Base-by-base conservation (phyloP, 305 asterid species). In the Solanum hybrid region DNA sequence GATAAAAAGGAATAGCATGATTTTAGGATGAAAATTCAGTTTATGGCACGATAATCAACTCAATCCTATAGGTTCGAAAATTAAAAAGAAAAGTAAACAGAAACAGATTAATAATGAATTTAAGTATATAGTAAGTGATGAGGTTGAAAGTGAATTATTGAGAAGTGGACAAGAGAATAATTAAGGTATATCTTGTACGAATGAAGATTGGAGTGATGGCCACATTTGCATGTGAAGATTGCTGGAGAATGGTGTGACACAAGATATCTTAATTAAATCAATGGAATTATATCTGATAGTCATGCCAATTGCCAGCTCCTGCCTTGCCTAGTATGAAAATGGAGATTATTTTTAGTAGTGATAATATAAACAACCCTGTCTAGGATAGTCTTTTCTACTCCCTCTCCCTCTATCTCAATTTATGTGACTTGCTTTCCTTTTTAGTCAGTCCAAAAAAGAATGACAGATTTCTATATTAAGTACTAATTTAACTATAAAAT, bases 241-340 rank as follows among this genome's bases (percentile, higher is more conserved):
- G 90, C 29, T 90, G 91, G 91, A 28, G 75, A 64, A 77, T 85
- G 26, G 86, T 57, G 26, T 7, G 82, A 91, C 90, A 91, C 90
- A 91, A 26, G 73, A 88, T 67, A 81, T 81, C 36, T 81, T 26
- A 81, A 39, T 81, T 26, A 81, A 81, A 24, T 4, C 86, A 81
- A 81, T 81, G 13, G 35, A 24, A 64, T 51, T 2, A 51, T 75
- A 31, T 22, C 6, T 69, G 14, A 37, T 29, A 34, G 77, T 78
- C 28, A 22, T 6, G 42, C 28, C 82, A 35, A 39, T 11, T 57
- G 78, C 71, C 79, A 78, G 71, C 69, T 82, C n/a, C 69, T 14
- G 79, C 36, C 79, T 29, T 12, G n/a, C 22, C 29, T n/a, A 80
- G 24, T 80, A n/a, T 80, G 86, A 39, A 36, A 33, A 57, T 40